Percentiles rank a stretch among this genome's conserved stretches.
Evolutionary conservation across 1,284 basidiomycete genomes (phyloP).

Genomic region (Cutaneotrichosporon daszewskae): DNA sequence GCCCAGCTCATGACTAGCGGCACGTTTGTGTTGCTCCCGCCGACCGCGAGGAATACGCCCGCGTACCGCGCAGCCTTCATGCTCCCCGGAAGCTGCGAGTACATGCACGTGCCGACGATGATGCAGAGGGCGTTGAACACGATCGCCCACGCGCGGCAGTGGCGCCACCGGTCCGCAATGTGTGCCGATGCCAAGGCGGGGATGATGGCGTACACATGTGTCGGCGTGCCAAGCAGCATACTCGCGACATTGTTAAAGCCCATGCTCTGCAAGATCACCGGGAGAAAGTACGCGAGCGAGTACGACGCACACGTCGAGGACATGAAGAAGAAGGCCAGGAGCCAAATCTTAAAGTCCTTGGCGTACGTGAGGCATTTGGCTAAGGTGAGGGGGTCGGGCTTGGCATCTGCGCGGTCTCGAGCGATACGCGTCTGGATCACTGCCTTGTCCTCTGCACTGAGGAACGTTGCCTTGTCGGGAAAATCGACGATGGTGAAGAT

Average conservation of each 20-base stretch:
- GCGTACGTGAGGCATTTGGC: constrained; percentile 39
- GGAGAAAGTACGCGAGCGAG: constrained; percentile 43
- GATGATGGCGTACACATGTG: constrained; percentile 43
- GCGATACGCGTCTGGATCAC: constrained; percentile 12
- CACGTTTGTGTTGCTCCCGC: constrained; percentile 35
- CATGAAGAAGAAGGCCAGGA: constrained; percentile 47
- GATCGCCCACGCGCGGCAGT: constrained; percentile 6
- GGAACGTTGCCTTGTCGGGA: constrained; percentile 13
- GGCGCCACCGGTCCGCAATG: constrained; percentile 37
- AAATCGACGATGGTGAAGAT: constrained; percentile 13
- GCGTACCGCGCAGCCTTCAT: constrained; percentile 8
- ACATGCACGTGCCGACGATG: constrained; percentile 13
- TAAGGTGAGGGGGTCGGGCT: constrained; percentile 43
- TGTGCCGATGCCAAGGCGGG: constrained; percentile 38
- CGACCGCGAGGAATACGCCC: constrained; percentile 47
- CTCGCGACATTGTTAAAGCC: constrained; percentile 39
- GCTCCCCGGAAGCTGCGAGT: constrained; percentile 5
- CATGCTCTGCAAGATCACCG: constrained; percentile 44
- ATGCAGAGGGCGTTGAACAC: constrained; percentile 9
- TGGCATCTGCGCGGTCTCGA: constrained; percentile 38
- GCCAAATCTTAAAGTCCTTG: constrained; percentile 48
- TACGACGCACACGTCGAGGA: constrained; percentile 19
- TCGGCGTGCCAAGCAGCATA: constrained; percentile 45
- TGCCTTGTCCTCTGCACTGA: constrained; percentile 7
- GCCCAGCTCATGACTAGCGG: constrained; percentile 39